Conservation (phyloP, 2,329 filamentous ascomycete species). For the Polytolypa hystricis region DNA sequence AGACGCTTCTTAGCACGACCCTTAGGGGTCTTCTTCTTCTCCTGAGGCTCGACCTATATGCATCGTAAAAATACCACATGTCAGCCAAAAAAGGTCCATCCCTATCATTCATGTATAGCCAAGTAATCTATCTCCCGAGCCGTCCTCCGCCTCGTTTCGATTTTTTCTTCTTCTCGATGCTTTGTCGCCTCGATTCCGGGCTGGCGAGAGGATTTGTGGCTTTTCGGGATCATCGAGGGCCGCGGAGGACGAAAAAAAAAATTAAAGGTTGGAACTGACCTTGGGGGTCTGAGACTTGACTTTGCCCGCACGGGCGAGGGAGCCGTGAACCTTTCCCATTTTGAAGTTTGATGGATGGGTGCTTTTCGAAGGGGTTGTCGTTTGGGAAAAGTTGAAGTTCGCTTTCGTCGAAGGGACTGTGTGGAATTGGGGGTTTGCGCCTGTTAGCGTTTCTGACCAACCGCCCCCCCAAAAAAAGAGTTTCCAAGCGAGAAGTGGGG, state of each 20-base stretch:
- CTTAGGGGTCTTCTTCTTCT: conserved; percentile 96
- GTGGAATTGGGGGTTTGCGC: neutral
- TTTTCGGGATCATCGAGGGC: too few species aligned
- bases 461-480: conserved; percentile 1
- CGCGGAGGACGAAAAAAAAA: too few species aligned
- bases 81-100: neutral
- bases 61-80: neutral
- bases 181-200: too few species aligned
- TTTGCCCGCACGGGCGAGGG: conserved; percentile 84
- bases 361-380: too few species aligned
- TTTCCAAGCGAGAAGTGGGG: neutral
- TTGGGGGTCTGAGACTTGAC: conserved; percentile 70
- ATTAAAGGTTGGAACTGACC: conserved; percentile 20
- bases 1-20: conserved; percentile 95
- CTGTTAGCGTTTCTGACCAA: conserved; percentile 1
- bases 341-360: too few species aligned
- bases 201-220: too few species aligned
- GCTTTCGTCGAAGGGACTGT: conserved; percentile 2
- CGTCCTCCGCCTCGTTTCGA: too few species aligned
- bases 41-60: conserved; percentile 67
- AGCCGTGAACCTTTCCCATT: too few species aligned
- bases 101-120: too few species aligned
- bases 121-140: too few species aligned
- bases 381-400: neutral
- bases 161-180: too few species aligned